Base-by-base conservation (phyloP, 495 filamentous ascomycete genomes). In the Pseudotulostoma volvatum region DNA sequence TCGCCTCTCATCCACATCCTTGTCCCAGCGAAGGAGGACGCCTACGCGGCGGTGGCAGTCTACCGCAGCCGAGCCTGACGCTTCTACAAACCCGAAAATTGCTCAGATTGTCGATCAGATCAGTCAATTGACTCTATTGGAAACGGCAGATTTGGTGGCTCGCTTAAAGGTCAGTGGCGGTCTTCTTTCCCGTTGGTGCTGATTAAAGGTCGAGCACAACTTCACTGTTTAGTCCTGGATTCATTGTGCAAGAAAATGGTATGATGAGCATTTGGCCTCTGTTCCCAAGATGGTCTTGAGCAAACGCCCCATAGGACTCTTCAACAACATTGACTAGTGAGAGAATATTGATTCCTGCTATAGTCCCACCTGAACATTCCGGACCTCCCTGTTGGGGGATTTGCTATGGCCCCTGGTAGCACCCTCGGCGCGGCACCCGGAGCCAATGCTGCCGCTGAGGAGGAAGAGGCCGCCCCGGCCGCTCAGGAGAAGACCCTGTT, bases 361-460 rank as follows among this genome's bases (percentile, higher is more conserved):
- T 51, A 97, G 90, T 72, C 83, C 48, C 83, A 82, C 52, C 76
- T 99, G 25, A 96, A 96, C 64, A 96, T 99, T 54, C 92, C 92
- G 59, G 92, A 99, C 53, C 76, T 95, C 55, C 88, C 92, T 32
- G 76, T 96, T 40, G 86, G 86, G 39, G 84, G 82, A 37, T 85
- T 84, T 62, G 75, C 82, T 46, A 77, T 83, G 43, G 72, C 70
- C 42, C 57, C 73, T 15, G 61, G 65, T 32, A 61, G 63, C 4
- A 61, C 63, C 23, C 64, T 57, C 20, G 67, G 67, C 31, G 65
- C 73, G 7, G 61, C 74, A 0, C 67, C 77, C 2, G 77, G 76
- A n/a, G 71, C 82, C 1, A 68, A 70, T 17, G 71, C 73, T 33
- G 66, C 70, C 36, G 82, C 65, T 21, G 90, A 93, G 54, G 84